Evolutionary conservation across 768 basidiomycete species (phyloP).

Genomic region (Tulasnella sp.): DNA sequence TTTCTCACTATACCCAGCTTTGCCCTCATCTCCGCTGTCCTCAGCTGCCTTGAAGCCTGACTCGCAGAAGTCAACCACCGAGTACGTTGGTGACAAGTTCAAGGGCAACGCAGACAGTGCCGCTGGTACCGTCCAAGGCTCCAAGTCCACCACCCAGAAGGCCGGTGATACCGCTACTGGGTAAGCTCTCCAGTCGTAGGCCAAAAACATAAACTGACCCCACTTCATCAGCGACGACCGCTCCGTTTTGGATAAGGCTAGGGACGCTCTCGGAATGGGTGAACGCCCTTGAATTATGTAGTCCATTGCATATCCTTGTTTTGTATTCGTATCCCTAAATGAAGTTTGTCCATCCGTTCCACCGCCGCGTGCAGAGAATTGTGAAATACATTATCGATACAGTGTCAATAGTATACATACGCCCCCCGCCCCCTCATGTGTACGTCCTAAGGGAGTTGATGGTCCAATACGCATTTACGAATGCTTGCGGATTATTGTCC

Average conservation of each 20-base stretch:
- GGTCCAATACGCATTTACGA: no score
- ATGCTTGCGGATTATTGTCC: no score
- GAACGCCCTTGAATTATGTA: background rate
- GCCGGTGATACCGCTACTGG: conserved; percentile 30
- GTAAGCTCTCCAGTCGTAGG: background rate
- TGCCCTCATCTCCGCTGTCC: background rate
- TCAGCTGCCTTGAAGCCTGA: conserved; percentile 20
- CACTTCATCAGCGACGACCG: background rate
- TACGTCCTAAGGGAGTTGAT: no score
- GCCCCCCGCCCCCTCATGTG: no score
- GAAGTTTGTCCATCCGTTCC: no score
- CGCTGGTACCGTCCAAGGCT: conserved; percentile 22
- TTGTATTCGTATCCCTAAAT: background rate
- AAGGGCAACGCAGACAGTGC: conserved; percentile 19
- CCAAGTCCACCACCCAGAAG: conserved; percentile 43
- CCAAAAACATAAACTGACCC: background rate
- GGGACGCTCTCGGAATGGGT: conserved; percentile 40
- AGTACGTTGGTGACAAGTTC: conserved; percentile 51
- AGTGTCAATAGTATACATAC: no score
- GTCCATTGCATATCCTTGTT: background rate
- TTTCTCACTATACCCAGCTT: no score
- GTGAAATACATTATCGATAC: no score
- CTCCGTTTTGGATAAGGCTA: conserved; percentile 36
- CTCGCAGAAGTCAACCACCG: conserved; percentile 21
- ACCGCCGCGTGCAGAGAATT: no score